Evolutionary conservation across 257 asterid genomes (phyloP), one percentile per base, ranked within the genome.

Genomic region (Solanum rostratum): DNA sequence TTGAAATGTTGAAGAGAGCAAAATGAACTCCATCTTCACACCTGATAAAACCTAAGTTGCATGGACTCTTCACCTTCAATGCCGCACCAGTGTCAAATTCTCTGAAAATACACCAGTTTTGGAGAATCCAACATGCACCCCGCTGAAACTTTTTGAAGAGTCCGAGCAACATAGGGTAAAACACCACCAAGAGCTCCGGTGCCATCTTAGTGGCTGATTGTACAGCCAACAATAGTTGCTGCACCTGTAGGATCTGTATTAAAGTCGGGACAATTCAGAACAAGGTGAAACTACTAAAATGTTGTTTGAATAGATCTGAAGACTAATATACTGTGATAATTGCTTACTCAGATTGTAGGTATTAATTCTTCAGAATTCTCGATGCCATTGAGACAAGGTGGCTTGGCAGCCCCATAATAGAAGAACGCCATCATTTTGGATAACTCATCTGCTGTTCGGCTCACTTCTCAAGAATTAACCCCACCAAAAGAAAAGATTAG

Each of bases 371-470:
- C 94, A 33, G 22, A 65, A 87, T 79, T 87, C 62, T 63, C 85
- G 45, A 86, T 69, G 81, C 86, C 85, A 66, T 43, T 88, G 76
- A 96, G 88, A 85, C 94, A 94, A 74, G 95, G 94, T 78, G 99
- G 99, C 86, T 91, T 94, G 79, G 96, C 97, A 22, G 97, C 99
- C 88, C 98, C 97, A 69, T 73, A 94, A 87, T 94, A 96, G 84
- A 91, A 94, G 94, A 93, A 93, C 5, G 98, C 97, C 97, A 96
- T 96, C 79, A 96, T 94, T 90, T 92, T 94, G 41, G 99, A 94
- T 84, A 95, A 82, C 88, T 95, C 99, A 85, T 94, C 96, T 66
- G 99, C 94, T 69, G 94, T 90, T 85, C 95, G 92, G 71, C 85
- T 87, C 63, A 84, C 99, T 96, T 88, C 86, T 87, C 50, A 66